Evolutionary conservation across 2,329 filamentous ascomycete genomes (phyloP), one percentile per base, ranked within the genome.

Genomic region (Helotiales sp.): DNA sequence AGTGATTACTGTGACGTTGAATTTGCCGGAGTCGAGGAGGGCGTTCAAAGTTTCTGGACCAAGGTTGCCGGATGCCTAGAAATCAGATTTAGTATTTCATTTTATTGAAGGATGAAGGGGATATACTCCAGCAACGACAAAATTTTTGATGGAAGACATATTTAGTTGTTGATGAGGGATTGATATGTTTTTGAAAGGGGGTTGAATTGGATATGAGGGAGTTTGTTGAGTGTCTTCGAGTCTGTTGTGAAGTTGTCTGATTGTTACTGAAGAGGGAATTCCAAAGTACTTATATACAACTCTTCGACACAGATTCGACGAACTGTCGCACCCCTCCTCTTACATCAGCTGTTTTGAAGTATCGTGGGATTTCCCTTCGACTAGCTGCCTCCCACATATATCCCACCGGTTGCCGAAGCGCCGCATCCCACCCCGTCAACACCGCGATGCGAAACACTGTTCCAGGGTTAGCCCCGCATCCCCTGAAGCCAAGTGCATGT

Each of bases 1-100:
- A n/a, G 82, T 81, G 58, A 87, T 78, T n/a, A 86, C 79, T 20
- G 83, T 83, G 60, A 85, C 76, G 59, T 81, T 80, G 79, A 86
- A 77, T 59, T 72, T 72, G 13, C 69, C 68, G 7, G 75, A 75
- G 20, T 68, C 58, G 34, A 75, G 2, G 20, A 77, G 52, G 2
- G 54, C 69, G 22, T 72, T 61, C 22, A 76, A 69, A n/a, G 75
- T 54, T 11, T 72, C 63, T 26, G 62, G 49, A 11, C 75, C 75
- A 7, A 77, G 40, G 28, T 52, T 34, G 43, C 75, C 75, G 15
- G 71, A 64, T 40, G 70, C 74, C 74, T 75, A n/a, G 7, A 17
- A 2, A 3, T n/a, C 11, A 32, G 59, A 8, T 8, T 68, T 34
- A 66, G 63, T 2, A n/a, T 47, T 37, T 2, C n/a, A 2, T 11